A percentile compares a stretch with the other conserved stretches of the same genome.
phyloP scores from a whole-genome alignment of 2,329 filamentous ascomycete species.

The Pseudofabraea citricarpa region DNA sequence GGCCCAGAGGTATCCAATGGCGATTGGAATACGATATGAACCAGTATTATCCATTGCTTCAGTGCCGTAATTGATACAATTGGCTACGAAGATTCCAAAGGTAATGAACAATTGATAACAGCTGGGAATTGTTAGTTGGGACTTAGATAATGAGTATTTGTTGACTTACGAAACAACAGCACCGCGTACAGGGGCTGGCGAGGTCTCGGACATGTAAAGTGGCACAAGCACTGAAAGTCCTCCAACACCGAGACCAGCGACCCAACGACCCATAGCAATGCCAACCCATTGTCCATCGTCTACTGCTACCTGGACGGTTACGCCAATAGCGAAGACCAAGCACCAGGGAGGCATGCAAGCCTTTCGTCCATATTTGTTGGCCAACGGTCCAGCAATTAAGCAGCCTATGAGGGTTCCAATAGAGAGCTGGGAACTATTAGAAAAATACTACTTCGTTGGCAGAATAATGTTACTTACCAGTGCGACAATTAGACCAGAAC shows the following conservation, averaged over 20 bases:
- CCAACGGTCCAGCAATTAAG: slow-evolving; percentile 67
- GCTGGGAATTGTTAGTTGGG: slow-evolving; percentile 20
- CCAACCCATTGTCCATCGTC: slow-evolving; percentile 57
- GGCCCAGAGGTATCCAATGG: slow-evolving; percentile 47
- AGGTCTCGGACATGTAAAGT: slow-evolving; percentile 62
- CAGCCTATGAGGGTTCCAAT: slow-evolving; percentile 76
- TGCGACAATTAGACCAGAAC: slow-evolving; percentile 60
- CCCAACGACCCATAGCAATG: slow-evolving; percentile 55
- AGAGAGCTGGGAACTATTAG: slow-evolving; percentile 56
- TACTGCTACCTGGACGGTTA: slow-evolving; percentile 58
- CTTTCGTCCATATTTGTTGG: slow-evolving; percentile 58
- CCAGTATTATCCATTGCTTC: slow-evolving; percentile 30
- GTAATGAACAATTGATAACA: slow-evolving; percentile 75
- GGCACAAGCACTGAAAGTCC: slow-evolving; percentile 61
- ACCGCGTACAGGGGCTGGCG: slow-evolving; percentile 58
- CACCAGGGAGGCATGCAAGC: slow-evolving; percentile 50
- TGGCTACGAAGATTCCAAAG: slow-evolving; percentile 57
- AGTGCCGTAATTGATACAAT: slow-evolving; percentile 48
- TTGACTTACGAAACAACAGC: slow-evolving; percentile 48
- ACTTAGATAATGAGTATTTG: not conserved
- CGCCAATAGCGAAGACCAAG: slow-evolving; percentile 57
- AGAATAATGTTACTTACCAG: slow-evolving; percentile 35
- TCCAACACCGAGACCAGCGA: slow-evolving; percentile 64
- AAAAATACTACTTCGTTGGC: slow-evolving; percentile 50
- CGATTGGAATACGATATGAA: slow-evolving; percentile 61